Base-by-base conservation (phyloP, 2,329 filamentous ascomycete species). In the Paecilomyces formosus region DNA sequence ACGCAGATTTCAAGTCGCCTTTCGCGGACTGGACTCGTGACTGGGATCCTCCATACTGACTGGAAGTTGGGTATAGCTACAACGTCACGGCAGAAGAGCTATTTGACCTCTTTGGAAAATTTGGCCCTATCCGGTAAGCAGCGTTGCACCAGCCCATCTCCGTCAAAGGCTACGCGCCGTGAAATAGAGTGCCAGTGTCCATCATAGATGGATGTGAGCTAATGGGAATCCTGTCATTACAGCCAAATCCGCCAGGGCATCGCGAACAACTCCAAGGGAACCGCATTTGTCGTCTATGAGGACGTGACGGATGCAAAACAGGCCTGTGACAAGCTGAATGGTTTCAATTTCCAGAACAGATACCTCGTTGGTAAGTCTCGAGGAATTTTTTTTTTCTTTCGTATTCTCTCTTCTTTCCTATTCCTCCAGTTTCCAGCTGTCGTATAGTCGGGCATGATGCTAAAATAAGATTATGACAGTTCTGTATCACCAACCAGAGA, bases 311-410 rank as follows among this genome's bases (percentile, higher is more conserved):
- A 99, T 83, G 92, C 94, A 67, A 99, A 99, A 82, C 88, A 92
- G 79, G 94, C 94, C 73, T 97, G 94, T 83, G 94, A 99, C 82
- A 97, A 97, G 82, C 84, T 99, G 76, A 99, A 99, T 82, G 94
- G 94, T 75, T 99, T 96, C 87, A 99, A 99, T 82, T 99, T 99
- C 78, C 94, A 99, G 82, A 96, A 93, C 80, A 89, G 94, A 75
- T 99, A 99, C 79, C 90, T 99, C 69, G 94, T 99, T 72, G 92
- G 91, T 95, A 85, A 62, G 90, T 86, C 39, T 31, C 8, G 8
- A 11, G 30, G 30, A 31, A 11, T 31, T 31, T 8, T 31, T 12
- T 9, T 31, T 31, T 8, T 31, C 7, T 31, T 8, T 31, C 9
- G 5, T 9, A 7, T 31, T 31, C 30, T 31, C 2, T 31, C 30